These are phyloP conservation scores for Sphaceloma murrayae DNA, from an alignment of 2,329 filamentous ascomycete genomes.

Conservation along the genomic window DNA sequence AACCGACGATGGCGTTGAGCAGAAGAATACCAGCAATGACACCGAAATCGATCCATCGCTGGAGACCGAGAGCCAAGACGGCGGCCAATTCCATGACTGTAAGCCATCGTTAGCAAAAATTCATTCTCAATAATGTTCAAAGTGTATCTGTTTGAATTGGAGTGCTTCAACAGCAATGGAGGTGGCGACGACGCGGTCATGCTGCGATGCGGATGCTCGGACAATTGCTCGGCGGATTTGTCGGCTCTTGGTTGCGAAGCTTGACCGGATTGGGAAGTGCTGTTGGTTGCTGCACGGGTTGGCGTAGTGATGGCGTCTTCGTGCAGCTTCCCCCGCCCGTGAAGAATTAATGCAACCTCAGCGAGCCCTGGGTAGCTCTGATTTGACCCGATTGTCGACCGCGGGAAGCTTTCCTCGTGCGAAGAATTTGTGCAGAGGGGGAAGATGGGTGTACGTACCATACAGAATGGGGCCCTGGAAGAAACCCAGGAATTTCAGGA, in stretches of 20 bases:
- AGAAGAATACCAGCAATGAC: conserved; percentile 67
- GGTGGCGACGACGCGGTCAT: too few relatives aligned
- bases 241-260: conserved; percentile 11
- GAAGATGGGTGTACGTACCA: conserved; percentile 44
- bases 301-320: conserved; percentile 8
- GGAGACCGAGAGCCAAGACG: conserved; percentile 61
- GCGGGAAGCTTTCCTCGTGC: too few relatives aligned
- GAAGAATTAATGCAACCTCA: conserved; percentile 1
- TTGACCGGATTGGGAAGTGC: conserved; percentile 12
- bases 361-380: background rate
- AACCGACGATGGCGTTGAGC: conserved; percentile 67
- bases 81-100: conserved; percentile 69
- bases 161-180: too few relatives aligned
- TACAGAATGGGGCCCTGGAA: conserved; percentile 70
- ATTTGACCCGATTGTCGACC: background rate
- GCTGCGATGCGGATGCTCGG: conserved; percentile 7
- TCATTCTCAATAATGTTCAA: too few relatives aligned
- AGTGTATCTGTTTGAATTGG: too few relatives aligned
- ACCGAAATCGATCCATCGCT: conserved; percentile 68
- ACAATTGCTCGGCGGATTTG: conserved; percentile 9
- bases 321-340: conserved; percentile 1
- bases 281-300: conserved; percentile 16
- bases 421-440: conserved; percentile 19
- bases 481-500: conserved; percentile 65
- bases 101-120: conserved; percentile 23